Conservation (phyloP, 2,329 filamentous ascomycete species). For the Pseudocercospora fijiensis region DNA sequence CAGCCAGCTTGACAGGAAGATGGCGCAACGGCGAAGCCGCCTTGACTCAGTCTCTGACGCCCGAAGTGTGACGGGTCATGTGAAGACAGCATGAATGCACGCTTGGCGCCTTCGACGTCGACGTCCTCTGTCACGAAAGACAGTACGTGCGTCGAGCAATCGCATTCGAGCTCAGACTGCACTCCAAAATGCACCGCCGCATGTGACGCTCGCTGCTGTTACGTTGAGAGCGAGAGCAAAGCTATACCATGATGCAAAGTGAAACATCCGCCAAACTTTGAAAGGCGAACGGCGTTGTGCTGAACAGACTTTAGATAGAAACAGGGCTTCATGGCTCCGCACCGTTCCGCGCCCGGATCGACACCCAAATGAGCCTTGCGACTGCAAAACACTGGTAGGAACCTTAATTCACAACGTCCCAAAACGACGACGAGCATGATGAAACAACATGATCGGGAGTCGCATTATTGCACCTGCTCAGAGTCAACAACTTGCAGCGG, state of each 20-base stretch:
- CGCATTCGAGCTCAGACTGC: background rate
- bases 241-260: slow-evolving; percentile 3
- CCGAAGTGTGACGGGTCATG: background rate
- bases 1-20: background rate
- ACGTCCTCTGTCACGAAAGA: background rate
- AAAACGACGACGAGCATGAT: background rate
- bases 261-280: slow-evolving; percentile 10
- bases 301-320: slow-evolving; percentile 4
- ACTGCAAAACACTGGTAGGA: slow-evolving; percentile 11
- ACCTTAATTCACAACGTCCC: slow-evolving; percentile 3
- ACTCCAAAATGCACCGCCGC: background rate
- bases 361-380: slow-evolving; percentile 13
- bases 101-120: background rate
- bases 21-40: background rate
- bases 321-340: slow-evolving; percentile 12
- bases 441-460: background rate
- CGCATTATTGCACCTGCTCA: background rate
- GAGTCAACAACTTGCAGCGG: slow-evolving; percentile 3
- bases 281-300: background rate
- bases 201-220: background rate
- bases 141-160: background rate
- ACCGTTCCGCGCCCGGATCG: slow-evolving; percentile 20
- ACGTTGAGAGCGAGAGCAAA: background rate
- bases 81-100: background rate
- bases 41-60: slow-evolving; percentile 6